Base-by-base conservation (phyloP, 2,329 filamentous ascomycete species). In the Pseudopyrenochaeta lycopersici region DNA sequence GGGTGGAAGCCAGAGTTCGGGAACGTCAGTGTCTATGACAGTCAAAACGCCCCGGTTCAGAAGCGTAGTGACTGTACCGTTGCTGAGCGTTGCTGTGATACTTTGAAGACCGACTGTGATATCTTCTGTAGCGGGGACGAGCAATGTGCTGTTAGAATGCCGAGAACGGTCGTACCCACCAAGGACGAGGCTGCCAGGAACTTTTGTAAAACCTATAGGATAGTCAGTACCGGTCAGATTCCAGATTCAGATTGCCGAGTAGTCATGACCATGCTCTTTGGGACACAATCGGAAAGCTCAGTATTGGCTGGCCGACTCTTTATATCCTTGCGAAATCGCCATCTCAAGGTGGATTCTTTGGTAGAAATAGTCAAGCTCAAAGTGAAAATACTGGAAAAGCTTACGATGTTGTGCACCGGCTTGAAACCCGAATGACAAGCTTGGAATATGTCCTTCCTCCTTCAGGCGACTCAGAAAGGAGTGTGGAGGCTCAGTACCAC, bases 401-500 rank as follows among this genome's bases (percentile, higher is more conserved):
- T 27, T 27, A 27, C 58, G 54, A 65, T 91, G 91, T 49, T 82
- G 82, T n/a, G 88, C 88, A 6, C 89, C 89, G 35, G 89, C 88
- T 1, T 89, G 90, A 68, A 86, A 91, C 36, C 87, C 88, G 66
- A 88, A 91, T 46, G 86, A 89, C 56, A 90, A 81, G 68, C 88
- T 90, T 1, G 88, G 86, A 45, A 91, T 88, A 51, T 76, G 76
- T 2, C 83, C 83, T 7, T 60, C 38, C 11, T 80, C 73, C 64
- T 86, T 81, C 46, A 89, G 82, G 42, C 58, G 58, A 2, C 67
- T 71, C 64, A 80, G 74, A 49, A 72, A 88, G 75, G 62, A 86
- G 76, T 53, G 83, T 77, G 62, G 88, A 69, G 33, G 83, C 76
- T 58, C 83, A 78, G 55, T 83, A 77, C 46, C 83, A 71, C 63